Base-by-base conservation (phyloP, 148 eudicot genomes). In the Silene uniflora region DNA sequence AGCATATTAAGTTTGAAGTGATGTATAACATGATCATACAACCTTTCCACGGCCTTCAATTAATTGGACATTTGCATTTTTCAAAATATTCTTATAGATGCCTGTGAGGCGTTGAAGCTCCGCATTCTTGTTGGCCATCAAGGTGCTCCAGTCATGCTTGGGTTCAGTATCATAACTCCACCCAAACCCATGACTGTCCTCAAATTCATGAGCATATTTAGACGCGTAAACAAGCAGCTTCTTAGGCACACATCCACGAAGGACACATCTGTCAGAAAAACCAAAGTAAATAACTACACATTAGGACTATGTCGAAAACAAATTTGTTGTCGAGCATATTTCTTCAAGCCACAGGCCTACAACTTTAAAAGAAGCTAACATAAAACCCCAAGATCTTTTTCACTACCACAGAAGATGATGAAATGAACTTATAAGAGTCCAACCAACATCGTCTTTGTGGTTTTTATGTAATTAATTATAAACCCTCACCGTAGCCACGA, bases 31-130 rank as follows among this genome's bases (percentile, higher is more conserved):
- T 54, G 74, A 44, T 25, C 71, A 80, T 78, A 86, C 69, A 72
- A 93, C 99, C 99, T 95, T 92, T 81, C 99, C 99, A 80, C 97
- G 96, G 46, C 99, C 99, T 87, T 95, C 99, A 63, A 95, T 84
- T 67, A 92, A 81, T 66, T 81, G 79, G 74, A 95, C 97, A 77
- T 84, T 84, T 60, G 98, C 85, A 77, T 92, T 95, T 60, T 87
- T 84, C 82, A 95, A 77, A 76, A 92, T 88, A 71, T 88, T 95
- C 82, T 92, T 88, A 85, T 95, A 95, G 76, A 95, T 89, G 63
- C 99, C 99, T 63, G 89, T 90, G 6, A 95, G 90, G 60, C 97
- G 94, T 72, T 92, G 96, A 83, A 95, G 85, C 77, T 92, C 99
- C 32, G 97, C 96, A 84, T 95, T 95, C 83, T 95, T 95, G 83